phyloP scores from a whole-genome alignment of 2,329 filamentous ascomycete genomes.

The Rutstroemia sp. region DNA sequence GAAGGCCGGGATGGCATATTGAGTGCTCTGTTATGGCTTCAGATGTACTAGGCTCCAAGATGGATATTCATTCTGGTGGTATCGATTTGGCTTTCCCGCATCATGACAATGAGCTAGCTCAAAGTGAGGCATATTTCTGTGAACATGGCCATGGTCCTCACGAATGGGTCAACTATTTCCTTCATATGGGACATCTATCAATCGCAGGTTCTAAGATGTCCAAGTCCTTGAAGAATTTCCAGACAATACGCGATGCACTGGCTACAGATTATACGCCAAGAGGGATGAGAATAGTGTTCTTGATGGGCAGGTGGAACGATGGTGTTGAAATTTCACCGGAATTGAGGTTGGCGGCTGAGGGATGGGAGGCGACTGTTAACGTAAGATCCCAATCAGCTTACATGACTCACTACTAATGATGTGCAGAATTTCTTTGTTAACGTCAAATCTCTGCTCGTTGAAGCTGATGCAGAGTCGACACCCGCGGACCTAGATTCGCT shows the following conservation, averaged over 20 bases:
- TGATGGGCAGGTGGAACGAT: constrained; percentile 84
- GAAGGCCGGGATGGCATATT: constrained; percentile 92
- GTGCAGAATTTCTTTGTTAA: constrained; percentile 51
- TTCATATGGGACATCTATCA: constrained; percentile 89
- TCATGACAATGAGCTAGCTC: constrained; percentile 86
- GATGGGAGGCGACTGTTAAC: constrained; percentile 52
- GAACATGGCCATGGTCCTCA: constrained; percentile 7
- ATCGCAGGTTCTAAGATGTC: constrained; percentile 94
- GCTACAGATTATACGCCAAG: constrained; percentile 64
- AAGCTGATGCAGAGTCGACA: constrained; percentile 1
- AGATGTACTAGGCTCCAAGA: constrained; percentile 71
- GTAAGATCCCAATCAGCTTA: constrained; percentile 32
- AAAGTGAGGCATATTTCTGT: constrained; percentile 73
- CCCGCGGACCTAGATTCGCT: constrained; percentile 16
- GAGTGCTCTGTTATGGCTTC: constrained; percentile 96
- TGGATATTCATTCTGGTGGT: constrained; percentile 81
- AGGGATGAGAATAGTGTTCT: constrained; percentile 75
- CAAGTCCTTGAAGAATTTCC: constrained; percentile 93
- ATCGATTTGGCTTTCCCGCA: constrained; percentile 89
- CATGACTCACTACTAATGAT: neutral
- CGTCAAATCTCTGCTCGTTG: constrained; percentile 22
- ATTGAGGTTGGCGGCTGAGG: constrained; percentile 64
- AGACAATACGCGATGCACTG: constrained; percentile 81
- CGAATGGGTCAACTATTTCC: constrained; percentile 53
- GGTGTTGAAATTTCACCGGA: constrained; percentile 86